A percentile compares a stretch with the other conserved stretches of the same genome.
Conservation (phyloP, 2,329 filamentous ascomycete species). For the Myriosclerotinia curreyana region DNA sequence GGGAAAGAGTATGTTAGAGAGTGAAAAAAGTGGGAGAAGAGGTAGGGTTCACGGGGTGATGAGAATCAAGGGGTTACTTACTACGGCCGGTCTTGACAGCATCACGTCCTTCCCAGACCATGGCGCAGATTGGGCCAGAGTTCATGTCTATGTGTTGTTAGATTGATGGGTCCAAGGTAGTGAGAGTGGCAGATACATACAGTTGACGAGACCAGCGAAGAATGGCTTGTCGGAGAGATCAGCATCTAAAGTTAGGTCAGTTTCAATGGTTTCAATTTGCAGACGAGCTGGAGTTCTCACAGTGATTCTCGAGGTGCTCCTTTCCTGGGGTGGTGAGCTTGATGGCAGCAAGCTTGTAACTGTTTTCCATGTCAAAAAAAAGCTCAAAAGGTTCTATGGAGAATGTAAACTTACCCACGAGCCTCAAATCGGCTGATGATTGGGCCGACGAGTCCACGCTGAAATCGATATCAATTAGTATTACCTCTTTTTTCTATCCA, state of each 20-base stretch:
- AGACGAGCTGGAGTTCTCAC: conserved; percentile 44
- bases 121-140: conserved; percentile 94
- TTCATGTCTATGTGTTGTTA: conserved; percentile 71
- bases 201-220: conserved; percentile 91
- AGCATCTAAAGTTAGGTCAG: conserved; percentile 52
- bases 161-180: conserved; percentile 26
- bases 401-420: conserved; percentile 66
- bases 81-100: conserved; percentile 97
- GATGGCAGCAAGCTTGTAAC: conserved; percentile 98
- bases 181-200: conserved; percentile 52
- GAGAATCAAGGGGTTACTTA: conserved; percentile 47
- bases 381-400: neutral
- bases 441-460: conserved; percentile 96
- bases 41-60: conserved; percentile 11
- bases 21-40: neutral
- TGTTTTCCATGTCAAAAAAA: conserved; percentile 41
- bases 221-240: conserved; percentile 94
- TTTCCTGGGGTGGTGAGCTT: conserved; percentile 88
- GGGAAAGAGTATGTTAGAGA: conserved; percentile 28
- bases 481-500: neutral
- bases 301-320: conserved; percentile 98
- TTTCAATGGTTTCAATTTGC: conserved; percentile 34
- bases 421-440: conserved; percentile 98
- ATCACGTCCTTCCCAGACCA: conserved; percentile 99
- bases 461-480: conserved; percentile 31